phyloP scores from a whole-genome alignment of 2,329 filamentous ascomycete species.

The Teratosphaeria nubilosa region DNA sequence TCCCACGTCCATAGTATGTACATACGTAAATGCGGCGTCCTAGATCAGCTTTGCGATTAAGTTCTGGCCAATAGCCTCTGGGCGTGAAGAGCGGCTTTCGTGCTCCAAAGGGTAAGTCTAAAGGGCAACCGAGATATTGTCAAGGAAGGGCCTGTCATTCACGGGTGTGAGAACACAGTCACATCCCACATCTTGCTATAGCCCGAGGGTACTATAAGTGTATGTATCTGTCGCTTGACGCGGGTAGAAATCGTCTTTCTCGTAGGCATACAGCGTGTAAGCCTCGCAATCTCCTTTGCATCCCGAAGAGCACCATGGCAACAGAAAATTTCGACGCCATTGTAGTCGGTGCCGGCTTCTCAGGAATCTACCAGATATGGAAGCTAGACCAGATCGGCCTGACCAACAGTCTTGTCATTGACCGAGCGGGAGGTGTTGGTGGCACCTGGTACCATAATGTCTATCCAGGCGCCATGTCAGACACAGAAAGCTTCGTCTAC shows the following conservation, averaged over 20 bases:
- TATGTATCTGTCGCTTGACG: no score
- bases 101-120: no score
- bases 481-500: slow-evolving; percentile 20
- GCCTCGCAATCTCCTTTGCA: background rate
- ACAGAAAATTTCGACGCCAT: slow-evolving; percentile 6
- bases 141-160: no score
- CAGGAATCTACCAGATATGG: slow-evolving; percentile 30
- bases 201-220: no score
- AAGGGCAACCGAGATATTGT: no score
- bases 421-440: slow-evolving; percentile 32
- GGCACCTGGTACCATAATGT: slow-evolving; percentile 28
- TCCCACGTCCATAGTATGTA: no score
- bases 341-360: slow-evolving; percentile 30
- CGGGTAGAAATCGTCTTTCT: background rate
- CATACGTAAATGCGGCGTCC: no score
- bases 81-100: no score
- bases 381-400: slow-evolving; percentile 29
- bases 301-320: background rate
- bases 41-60: no score
- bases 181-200: no score
- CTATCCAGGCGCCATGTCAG: slow-evolving; percentile 20
- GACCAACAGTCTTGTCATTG: slow-evolving; percentile 27
- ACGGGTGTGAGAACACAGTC: no score
- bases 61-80: no score
- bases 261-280: background rate